Base-by-base conservation (phyloP, 2,329 filamentous ascomycete genomes). In the Fusarium phyllophilum region DNA sequence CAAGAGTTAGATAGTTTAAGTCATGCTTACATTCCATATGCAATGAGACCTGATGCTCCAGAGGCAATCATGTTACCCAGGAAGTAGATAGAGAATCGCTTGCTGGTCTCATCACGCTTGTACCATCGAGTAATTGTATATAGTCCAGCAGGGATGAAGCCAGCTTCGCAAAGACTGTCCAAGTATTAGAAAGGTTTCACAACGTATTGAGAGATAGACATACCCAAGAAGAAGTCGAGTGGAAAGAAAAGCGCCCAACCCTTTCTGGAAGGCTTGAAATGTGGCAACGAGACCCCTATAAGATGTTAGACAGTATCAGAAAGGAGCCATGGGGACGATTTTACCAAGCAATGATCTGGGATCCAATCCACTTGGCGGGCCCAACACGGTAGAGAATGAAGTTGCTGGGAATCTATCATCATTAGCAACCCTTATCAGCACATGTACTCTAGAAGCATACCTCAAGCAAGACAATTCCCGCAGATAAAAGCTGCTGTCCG, bases 101-200 rank as follows among this genome's bases (percentile, higher is more conserved):
- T 86, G 55, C 83, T 84, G 0, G 83, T 86, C 67, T 87, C 85
- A 13, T 81, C 79, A 8, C 81, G 81, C 34, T 84, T 87, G 64
- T 87, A 87, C 85, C 84, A 87, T 5, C 82, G 80, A 0, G 85
- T 86, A 3, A 87, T 82, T 1, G 85, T 86, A 77, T 83, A 87
- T 5, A 87, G 77, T 12, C 84, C 84, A 3, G 84, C 85, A 6
- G 75, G 75, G 39, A 77, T 77, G 36, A 52, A 81, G 63, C 36
- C 85, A 80, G 68, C 77, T 49, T 79, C 81, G 62, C 73, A 86
- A 72, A 77, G 67, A 24, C 75, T 76, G 0, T 0, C 2, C 6
- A 26, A 5, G 2, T 31, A 38, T 76, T n/a, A 74, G 57, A 4
- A 9, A 10, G 18, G 3, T 12, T 33, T 13, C 6, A 6, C 5